Conservation (phyloP, 169 alveolate genomes). For the Cryptosporidium ubiquitum region DNA sequence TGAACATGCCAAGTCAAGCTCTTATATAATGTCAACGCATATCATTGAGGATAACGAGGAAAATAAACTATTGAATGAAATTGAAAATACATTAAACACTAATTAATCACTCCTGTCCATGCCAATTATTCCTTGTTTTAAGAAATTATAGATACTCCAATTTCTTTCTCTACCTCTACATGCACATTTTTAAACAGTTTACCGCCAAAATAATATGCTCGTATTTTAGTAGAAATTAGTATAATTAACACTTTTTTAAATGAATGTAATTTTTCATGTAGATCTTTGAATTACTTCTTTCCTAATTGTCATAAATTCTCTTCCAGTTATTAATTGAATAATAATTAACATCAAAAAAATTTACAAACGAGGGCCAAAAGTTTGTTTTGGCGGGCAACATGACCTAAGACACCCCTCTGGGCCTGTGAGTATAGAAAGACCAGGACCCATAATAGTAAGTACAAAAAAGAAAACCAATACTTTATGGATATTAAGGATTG, state of each 20-base stretch:
- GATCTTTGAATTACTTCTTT: neutral
- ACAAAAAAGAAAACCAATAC: neutral
- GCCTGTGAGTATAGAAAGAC: constrained; percentile 58
- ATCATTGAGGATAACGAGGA: constrained; percentile 20
- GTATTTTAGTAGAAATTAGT: neutral
- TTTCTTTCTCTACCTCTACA: neutral
- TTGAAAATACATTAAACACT: neutral
- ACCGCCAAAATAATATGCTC: constrained; percentile 8
- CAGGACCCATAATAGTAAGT: neutral
- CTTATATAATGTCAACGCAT: neutral
- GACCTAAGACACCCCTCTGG: constrained; percentile 72
- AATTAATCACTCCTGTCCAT: neutral
- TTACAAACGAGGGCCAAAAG: neutral
- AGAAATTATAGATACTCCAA: neutral
- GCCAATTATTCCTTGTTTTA: neutral
- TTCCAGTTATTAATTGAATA: too few species aligned
- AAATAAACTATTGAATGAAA: neutral
- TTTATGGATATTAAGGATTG: constrained; percentile 39
- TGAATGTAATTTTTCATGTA: neutral
- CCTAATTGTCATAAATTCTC: neutral
- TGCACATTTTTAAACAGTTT: neutral
- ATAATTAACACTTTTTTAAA: neutral
- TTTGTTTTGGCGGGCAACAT: constrained; percentile 15
- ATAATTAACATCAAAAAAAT: too few species aligned
- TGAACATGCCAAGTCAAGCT: neutral